A percentile compares a stretch with the other conserved stretches of the same genome.
phyloP scores from a whole-genome alignment of 129 eudicot species.

The Pittosporum tobira region DNA sequence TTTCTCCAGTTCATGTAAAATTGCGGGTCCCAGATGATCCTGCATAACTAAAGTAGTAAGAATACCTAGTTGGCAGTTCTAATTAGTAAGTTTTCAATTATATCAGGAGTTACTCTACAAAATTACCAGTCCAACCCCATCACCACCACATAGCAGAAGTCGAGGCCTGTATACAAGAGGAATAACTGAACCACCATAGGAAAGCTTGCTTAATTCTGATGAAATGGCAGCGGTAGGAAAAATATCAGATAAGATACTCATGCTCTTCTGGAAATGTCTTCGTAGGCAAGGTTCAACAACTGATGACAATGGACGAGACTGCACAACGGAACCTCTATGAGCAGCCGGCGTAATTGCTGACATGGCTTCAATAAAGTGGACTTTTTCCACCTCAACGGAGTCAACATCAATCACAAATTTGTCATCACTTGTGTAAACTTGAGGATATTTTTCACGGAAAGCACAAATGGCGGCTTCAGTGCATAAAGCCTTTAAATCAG shows the following conservation, averaged over 20 bases:
- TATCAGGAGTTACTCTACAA: slow-evolving; percentile 10
- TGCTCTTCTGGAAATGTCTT: slow-evolving; percentile 64
- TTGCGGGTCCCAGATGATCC: slow-evolving; percentile 98
- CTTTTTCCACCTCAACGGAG: slow-evolving; percentile 76
- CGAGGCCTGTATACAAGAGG: slow-evolving; percentile 94
- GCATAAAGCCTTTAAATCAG: slow-evolving; percentile 91
- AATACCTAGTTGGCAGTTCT: slow-evolving; percentile 19
- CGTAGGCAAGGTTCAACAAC: slow-evolving; percentile 83
- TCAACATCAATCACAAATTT: slow-evolving; percentile 92
- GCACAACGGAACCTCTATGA: slow-evolving; percentile 93
- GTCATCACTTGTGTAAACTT: slow-evolving; percentile 97
- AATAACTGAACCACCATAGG: slow-evolving; percentile 79
- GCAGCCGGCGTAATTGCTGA: slow-evolving; percentile 98
- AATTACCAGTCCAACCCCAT: slow-evolving; percentile 91
- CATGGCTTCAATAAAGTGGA: slow-evolving; percentile 93
- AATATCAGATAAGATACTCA: slow-evolving; percentile 68
- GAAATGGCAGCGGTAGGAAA: slow-evolving; percentile 63
- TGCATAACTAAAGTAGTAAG: slow-evolving; percentile 32
- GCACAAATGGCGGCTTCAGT: slow-evolving; percentile 99
- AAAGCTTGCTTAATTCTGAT: slow-evolving; percentile 63
- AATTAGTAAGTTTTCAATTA: not conserved
- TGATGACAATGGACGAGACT: slow-evolving; percentile 84
- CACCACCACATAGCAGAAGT: slow-evolving; percentile 64
- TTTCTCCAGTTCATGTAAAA: slow-evolving; percentile 91
- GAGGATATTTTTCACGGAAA: slow-evolving; percentile 95